These are phyloP conservation scores for Ceratocystis ficicola DNA, from an alignment of 2,329 filamentous ascomycete genomes.

Conservation along the genomic window DNA sequence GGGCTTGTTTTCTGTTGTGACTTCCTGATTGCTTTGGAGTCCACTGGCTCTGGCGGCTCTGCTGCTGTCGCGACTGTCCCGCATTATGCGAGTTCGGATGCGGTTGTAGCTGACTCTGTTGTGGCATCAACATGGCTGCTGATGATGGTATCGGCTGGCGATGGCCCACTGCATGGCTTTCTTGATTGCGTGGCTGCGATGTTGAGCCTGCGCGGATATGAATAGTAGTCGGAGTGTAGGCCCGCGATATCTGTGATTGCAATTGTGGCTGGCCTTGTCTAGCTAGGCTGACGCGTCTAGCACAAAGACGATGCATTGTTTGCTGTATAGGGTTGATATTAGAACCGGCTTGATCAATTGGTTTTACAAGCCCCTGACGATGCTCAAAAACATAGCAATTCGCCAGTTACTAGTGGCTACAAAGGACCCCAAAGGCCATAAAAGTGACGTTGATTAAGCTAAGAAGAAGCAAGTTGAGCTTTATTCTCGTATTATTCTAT, in stretches of 20 bases:
- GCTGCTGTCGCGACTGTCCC: no score
- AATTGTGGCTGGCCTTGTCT: background rate
- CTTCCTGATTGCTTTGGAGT: no score
- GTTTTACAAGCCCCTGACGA: background rate
- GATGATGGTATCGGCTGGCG: background rate
- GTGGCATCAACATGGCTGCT: background rate
- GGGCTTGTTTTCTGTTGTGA: no score
- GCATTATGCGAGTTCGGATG: background rate
- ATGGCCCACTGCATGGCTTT: background rate
- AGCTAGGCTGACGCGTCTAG: background rate
- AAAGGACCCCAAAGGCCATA: background rate
- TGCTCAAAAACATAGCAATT: background rate
- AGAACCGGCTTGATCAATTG: background rate
- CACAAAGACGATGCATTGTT: conserved; percentile 4
- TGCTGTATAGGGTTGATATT: background rate
- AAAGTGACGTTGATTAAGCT: conserved; percentile 1
- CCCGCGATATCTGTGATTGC: background rate
- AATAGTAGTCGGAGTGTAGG: background rate
- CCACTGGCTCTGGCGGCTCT: no score
- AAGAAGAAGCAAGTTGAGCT: background rate
- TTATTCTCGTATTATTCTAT: conserved; percentile 8
- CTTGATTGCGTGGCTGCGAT: background rate
- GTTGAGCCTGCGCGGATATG: conserved; percentile 1
- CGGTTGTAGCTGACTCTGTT: background rate
- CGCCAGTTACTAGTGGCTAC: background rate